These are phyloP conservation scores for Xerocomellus amylosporus DNA, from an alignment of 768 basidiomycete species.

Conservation along the genomic window DNA sequence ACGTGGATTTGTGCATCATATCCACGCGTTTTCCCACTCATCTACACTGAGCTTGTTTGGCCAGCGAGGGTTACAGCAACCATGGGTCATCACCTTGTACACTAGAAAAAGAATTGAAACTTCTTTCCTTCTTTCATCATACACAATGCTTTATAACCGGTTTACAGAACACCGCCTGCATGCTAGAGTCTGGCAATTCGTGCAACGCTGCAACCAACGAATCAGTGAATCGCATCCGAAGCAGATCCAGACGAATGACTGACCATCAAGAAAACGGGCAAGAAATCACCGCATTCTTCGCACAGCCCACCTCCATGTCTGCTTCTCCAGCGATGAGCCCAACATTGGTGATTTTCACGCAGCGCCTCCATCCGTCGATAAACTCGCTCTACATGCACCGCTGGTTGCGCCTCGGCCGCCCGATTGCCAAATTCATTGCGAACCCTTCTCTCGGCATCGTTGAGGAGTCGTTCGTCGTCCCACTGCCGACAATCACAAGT, in stretches of 20 bases:
- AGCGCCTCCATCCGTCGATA: constrained; percentile 34
- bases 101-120: background rate
- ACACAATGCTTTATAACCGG: constrained; percentile 15
- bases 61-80: background rate
- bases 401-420: constrained; percentile 16
- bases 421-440: constrained; percentile 21
- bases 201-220: constrained; percentile 19
- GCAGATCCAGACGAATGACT: constrained; percentile 11
- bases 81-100: background rate
- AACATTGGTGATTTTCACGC: constrained; percentile 54
- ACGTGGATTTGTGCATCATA: background rate
- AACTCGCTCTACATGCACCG: constrained; percentile 19
- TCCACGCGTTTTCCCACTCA: background rate
- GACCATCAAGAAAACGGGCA: constrained; percentile 48
- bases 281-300: constrained; percentile 41
- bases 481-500: constrained; percentile 59
- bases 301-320: constrained; percentile 43
- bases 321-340: constrained; percentile 43
- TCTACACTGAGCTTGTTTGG: background rate
- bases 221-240: background rate
- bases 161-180: constrained; percentile 31
- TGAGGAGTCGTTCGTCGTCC: constrained; percentile 49
- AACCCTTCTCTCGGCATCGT: constrained; percentile 25
- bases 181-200: constrained; percentile 20
- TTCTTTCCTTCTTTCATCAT: background rate